These are phyloP conservation scores for Bodo saltans DNA, from an alignment of 78 protist species.

Conservation along the genomic window DNA sequence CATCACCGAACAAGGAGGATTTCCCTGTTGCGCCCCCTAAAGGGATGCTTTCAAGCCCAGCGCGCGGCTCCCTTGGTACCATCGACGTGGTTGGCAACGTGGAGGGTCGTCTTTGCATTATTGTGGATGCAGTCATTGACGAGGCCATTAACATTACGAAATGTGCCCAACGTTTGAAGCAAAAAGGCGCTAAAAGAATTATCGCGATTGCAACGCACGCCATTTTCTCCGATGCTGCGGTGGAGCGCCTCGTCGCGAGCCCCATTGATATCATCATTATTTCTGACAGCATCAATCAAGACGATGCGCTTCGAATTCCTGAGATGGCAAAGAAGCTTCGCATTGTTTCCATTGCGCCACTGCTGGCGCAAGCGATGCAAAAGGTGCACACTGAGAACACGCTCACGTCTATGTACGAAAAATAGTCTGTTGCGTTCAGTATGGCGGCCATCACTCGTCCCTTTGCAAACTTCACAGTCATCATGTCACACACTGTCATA, in stretches of 20 bases:
- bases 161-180: background rate
- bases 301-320: background rate
- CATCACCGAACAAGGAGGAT: constrained; percentile 22
- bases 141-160: constrained; percentile 1
- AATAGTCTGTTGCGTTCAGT: too few relatives aligned
- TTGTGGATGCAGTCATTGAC: background rate
- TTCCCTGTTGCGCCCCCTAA: too few relatives aligned
- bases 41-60: too few relatives aligned
- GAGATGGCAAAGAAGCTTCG: constrained; percentile 11
- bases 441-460: too few relatives aligned
- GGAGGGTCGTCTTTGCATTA: background rate
- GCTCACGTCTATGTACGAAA: background rate
- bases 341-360: constrained; percentile 6
- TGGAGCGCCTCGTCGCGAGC: background rate
- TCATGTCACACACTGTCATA: too few relatives aligned
- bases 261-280: background rate
- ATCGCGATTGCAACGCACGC: constrained; percentile 4
- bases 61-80: background rate
- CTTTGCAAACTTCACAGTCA: too few relatives aligned
- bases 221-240: constrained; percentile 2
- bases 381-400: constrained; percentile 5
- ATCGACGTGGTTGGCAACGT: constrained; percentile 22
- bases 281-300: constrained; percentile 1
- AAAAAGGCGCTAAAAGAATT: background rate
- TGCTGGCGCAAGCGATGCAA: constrained; percentile 18